A percentile compares a stretch with the other conserved stretches of the same genome.
Conservation (phyloP, 2,329 filamentous ascomycete species). For the Dothideomycetes sp. region DNA sequence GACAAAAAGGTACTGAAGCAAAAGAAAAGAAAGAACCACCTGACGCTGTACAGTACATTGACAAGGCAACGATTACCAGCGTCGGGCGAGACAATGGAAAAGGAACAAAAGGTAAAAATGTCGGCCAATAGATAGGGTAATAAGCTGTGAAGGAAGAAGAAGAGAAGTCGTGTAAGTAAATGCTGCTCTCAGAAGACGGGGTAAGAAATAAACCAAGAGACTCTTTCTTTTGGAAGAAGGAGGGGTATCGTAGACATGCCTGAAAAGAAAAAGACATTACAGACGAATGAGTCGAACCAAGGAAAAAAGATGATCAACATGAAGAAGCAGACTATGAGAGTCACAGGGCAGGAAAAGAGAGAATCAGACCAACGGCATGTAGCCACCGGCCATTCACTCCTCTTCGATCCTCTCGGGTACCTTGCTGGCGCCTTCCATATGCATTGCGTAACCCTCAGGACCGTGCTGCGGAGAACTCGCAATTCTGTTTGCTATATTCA, state of each 20-base stretch:
- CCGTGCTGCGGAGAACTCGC: slow-evolving; percentile 15
- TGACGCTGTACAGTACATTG: too few relatives aligned
- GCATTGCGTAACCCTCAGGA: slow-evolving; percentile 22
- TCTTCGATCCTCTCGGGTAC: slow-evolving; percentile 41
- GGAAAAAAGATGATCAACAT: background rate
- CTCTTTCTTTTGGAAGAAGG: background rate
- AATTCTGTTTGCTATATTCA: slow-evolving; percentile 5
- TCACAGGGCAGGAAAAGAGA: background rate
- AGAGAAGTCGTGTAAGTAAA: too few relatives aligned
- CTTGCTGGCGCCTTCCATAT: slow-evolving; percentile 29
- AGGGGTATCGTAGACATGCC: slow-evolving; percentile 12
- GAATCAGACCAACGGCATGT: background rate
- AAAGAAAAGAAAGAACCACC: too few relatives aligned
- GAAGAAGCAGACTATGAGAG: background rate
- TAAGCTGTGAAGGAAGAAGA: background rate
- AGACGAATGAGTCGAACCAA: background rate
- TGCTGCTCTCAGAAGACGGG: too few relatives aligned
- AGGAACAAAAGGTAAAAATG: background rate
- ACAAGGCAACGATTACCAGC: background rate
- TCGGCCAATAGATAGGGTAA: too few relatives aligned
- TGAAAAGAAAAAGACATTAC: background rate
- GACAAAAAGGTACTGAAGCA: too few relatives aligned
- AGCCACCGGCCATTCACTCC: slow-evolving; percentile 17
- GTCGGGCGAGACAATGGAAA: background rate
- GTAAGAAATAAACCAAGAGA: too few relatives aligned